Base-by-base conservation (phyloP, 495 filamentous ascomycete species). In the Penicillium subrubescens region DNA sequence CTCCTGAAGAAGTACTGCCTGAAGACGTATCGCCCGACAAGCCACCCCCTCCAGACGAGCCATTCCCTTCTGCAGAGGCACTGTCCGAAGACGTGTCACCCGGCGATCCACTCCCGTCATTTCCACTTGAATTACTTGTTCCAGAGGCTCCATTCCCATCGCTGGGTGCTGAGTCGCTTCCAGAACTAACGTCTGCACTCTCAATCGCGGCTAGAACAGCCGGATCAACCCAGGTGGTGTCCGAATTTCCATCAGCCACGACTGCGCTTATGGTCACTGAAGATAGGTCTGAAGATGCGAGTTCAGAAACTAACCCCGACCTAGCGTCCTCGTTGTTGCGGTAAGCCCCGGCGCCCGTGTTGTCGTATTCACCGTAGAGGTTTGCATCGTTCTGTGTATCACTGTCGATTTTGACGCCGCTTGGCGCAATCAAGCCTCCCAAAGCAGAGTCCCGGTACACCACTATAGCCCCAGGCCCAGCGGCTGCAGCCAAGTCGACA, bases 221-320 rank as follows among this genome's bases (percentile, higher is more conserved):
- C 23, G 31, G 29, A 15, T 67, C 64, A 35, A 67, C 51, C 64
- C 64, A 67, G 11, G n/a, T 34, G 0, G 55, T 67, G 39, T 63
- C 60, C 1, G 56, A 63, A 15, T 56, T 34, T 11, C 60, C 64
- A 7, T 34, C 33, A 19, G 54, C 39, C 23, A 60, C 33, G 11
- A 67, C 56, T 31, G 53, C 33, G 8, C 17, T 21, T 5, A 66
- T n/a, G 2, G 17, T 31, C 19, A 61, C 61, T 3, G 31, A 29
- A 0, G 64, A 44, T 0, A 66, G 27, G 23, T 43, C 27, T 21
- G 44, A 19, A 5, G 59, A 15, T 5, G 14, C 34, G 8, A 67
- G 39, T 6, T 55, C 14, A 5, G 12, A 55, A 25, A 67, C 56
- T 11, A 60, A 67, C 5, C 12, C 21, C 1, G 60, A 55, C 17